Evolutionary conservation across 2,329 filamentous ascomycete genomes (phyloP).

Genomic region (Penicillium sp.): DNA sequence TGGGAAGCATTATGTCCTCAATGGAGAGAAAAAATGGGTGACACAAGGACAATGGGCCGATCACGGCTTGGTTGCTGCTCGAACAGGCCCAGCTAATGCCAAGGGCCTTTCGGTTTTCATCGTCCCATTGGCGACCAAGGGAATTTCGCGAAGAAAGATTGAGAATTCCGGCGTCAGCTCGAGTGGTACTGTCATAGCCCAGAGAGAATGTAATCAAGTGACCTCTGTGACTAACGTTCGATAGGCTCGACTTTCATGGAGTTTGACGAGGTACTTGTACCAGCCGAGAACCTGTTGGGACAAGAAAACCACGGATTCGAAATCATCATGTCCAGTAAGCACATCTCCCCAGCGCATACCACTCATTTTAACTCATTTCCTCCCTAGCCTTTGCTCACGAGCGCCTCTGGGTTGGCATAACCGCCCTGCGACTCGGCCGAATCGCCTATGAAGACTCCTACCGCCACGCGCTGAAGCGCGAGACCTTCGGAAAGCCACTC

Average conservation of each 20-base stretch:
- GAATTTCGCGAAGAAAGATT: conserved; percentile 43
- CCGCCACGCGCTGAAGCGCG: conserved; percentile 51
- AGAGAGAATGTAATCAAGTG: neutral
- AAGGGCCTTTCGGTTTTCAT: conserved; percentile 74
- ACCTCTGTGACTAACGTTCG: conserved; percentile 58
- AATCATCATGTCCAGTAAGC: conserved; percentile 60
- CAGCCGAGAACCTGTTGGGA: conserved; percentile 70
- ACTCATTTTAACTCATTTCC: no score
- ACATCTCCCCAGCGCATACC: no score
- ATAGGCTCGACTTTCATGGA: conserved; percentile 71
- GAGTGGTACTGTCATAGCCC: conserved; percentile 3
- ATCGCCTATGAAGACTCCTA: conserved; percentile 48
- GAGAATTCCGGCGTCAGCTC: conserved; percentile 41
- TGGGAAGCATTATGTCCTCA: conserved; percentile 64
- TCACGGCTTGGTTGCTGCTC: conserved; percentile 62
- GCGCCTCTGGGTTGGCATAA: conserved; percentile 59
- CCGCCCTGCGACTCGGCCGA: conserved; percentile 56
- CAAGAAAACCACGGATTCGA: conserved; percentile 77
- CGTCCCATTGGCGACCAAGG: conserved; percentile 61
- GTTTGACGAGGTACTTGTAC: conserved; percentile 79
- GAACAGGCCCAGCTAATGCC: conserved; percentile 67
- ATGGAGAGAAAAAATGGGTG: conserved; percentile 77
- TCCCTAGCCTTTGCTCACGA: conserved; percentile 57
- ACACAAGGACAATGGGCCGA: conserved; percentile 73
- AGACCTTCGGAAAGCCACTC: conserved; percentile 59